Evolutionary conservation across 805 yeast genomes (phyloP).

Genomic region (Myxozyma monticola): DNA sequence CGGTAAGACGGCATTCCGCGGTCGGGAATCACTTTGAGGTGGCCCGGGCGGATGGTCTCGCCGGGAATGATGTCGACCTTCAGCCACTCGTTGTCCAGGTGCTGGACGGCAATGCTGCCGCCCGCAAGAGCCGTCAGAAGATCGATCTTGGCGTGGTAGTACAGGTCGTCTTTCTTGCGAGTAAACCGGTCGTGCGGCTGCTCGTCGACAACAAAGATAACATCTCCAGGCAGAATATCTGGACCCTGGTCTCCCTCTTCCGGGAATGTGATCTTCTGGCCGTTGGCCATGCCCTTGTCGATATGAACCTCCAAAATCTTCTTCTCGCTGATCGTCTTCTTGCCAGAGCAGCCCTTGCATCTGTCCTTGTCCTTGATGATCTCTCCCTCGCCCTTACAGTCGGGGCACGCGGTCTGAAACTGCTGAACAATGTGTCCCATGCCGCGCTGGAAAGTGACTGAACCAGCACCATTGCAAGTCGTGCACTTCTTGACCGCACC

Average conservation of each 20-base stretch:
- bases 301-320: conserved; percentile 91
- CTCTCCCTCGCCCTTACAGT: conserved; percentile 90
- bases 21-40: conserved; percentile 75
- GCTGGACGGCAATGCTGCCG: conserved; percentile 85
- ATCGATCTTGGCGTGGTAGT: conserved; percentile 83
- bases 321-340: conserved; percentile 82
- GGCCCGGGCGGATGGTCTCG: conserved; percentile 86
- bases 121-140: conserved; percentile 94
- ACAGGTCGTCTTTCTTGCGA: conserved; percentile 87
- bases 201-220: conserved; percentile 85
- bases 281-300: conserved; percentile 96
- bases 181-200: conserved; percentile 79
- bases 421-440: conserved; percentile 99
- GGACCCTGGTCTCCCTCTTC: conserved; percentile 99
- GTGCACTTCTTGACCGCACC: conserved; percentile 86
- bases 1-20: conserved; percentile 98
- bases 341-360: conserved; percentile 85
- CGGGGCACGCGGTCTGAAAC: conserved; percentile 92
- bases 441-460: conserved; percentile 88
- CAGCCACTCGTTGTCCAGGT: conserved; percentile 87
- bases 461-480: conserved; percentile 88
- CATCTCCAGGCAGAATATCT: conserved; percentile 93
- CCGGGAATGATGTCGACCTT: conserved; percentile 84
- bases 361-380: conserved; percentile 82
- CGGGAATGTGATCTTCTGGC: conserved; percentile 83